Evolutionary conservation across 495 filamentous ascomycete genomes (phyloP).

Genomic region (Xeromyces bisporus): DNA sequence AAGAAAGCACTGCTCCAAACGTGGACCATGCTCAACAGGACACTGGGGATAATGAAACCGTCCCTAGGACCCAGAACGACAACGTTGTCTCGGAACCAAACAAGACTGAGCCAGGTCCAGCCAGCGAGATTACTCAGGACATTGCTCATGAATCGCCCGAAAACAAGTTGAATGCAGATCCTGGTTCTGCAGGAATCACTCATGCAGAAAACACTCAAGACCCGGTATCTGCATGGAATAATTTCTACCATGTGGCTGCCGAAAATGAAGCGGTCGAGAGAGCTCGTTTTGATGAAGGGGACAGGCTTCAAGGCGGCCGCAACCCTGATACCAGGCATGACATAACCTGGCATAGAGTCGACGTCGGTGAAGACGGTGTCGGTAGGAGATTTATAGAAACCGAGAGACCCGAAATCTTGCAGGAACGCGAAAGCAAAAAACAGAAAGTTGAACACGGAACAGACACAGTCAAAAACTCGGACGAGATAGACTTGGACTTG

Average conservation of each 20-base stretch:
- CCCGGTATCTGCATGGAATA: conserved; percentile 18
- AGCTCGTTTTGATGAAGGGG: conserved; percentile 8
- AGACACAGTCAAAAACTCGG: conserved; percentile 20
- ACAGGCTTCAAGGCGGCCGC: neutral
- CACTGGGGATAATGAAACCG: neutral
- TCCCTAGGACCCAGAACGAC: neutral
- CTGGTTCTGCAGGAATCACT: no score
- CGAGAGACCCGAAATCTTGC: conserved; percentile 3
- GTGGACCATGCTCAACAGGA: neutral
- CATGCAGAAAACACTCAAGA: neutral
- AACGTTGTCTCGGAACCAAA: neutral
- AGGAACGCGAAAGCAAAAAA: conserved; percentile 8
- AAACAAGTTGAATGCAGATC: neutral
- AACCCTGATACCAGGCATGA: conserved; percentile 6
- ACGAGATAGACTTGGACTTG: conserved; percentile 38
- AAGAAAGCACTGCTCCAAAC: neutral
- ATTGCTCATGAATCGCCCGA: neutral
- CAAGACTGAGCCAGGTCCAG: neutral
- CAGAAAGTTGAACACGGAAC: conserved; percentile 9
- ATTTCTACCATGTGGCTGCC: conserved; percentile 14
- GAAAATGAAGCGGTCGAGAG: conserved; percentile 14
- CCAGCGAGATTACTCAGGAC: neutral
- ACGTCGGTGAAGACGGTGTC: conserved; percentile 7
- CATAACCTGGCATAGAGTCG: conserved; percentile 13
- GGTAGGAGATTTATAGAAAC: conserved; percentile 6